These are phyloP conservation scores for Actinomortierella ambigua DNA, from an alignment of 371 early-diverging fungal species.

Conservation along the genomic window DNA sequence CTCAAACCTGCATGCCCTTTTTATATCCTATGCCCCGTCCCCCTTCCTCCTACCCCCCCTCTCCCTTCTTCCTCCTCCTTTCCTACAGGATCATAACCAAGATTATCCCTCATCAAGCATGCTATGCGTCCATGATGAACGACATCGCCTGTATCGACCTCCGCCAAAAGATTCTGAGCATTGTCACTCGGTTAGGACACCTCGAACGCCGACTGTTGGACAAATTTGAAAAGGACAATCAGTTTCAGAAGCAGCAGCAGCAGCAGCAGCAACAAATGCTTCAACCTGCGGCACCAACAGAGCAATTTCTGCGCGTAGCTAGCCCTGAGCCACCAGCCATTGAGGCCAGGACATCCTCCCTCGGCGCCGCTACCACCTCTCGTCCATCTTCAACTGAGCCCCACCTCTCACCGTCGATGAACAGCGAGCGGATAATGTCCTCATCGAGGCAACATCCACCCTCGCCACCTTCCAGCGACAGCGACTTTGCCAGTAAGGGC, in stretches of 20 bases:
- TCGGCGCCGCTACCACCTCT: too few relatives aligned
- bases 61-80: too few relatives aligned
- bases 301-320: too few relatives aligned
- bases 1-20: not conserved
- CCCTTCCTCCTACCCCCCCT: not conserved
- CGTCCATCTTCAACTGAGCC: too few relatives aligned
- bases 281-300: too few relatives aligned
- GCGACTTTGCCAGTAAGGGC: too few relatives aligned
- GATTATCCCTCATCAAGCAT: conserved; percentile 35
- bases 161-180: conserved; percentile 34
- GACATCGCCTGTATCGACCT: conserved; percentile 46
- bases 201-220: conserved; percentile 31
- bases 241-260: conserved; percentile 2
- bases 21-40: not conserved
- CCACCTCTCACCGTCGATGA: too few relatives aligned
- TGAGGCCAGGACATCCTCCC: too few relatives aligned
- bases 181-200: conserved; percentile 28
- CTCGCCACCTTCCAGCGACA: too few relatives aligned
- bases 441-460: too few relatives aligned
- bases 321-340: too few relatives aligned
- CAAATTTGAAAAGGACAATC: conserved; percentile 31
- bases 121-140: conserved; percentile 39
- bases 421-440: too few relatives aligned
- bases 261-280: conserved; percentile 9
- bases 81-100: conserved; percentile 33